Evolutionary conservation across 495 filamentous ascomycete genomes (phyloP).

Genomic region (Aspergillus wentii): DNA sequence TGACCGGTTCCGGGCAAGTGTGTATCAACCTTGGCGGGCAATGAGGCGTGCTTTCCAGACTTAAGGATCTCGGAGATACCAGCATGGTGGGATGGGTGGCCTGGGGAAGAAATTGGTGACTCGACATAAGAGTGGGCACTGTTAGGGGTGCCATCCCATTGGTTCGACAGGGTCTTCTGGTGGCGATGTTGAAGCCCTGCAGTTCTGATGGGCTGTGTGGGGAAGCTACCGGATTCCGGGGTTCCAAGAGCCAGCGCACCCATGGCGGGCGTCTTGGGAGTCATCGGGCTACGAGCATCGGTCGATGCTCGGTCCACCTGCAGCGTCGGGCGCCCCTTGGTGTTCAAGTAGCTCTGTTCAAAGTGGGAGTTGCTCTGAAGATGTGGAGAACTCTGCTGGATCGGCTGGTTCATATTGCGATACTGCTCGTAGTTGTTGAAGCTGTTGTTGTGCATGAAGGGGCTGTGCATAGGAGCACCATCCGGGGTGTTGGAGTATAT

Average conservation of each 20-base stretch:
- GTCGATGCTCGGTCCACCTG: slow-evolving; percentile 62
- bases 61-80: slow-evolving; percentile 68
- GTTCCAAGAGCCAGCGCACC: slow-evolving; percentile 55
- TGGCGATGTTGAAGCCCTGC: slow-evolving; percentile 56
- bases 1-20: slow-evolving; percentile 44
- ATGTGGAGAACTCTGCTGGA: slow-evolving; percentile 47
- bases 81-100: slow-evolving; percentile 49
- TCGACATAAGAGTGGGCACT: slow-evolving; percentile 76
- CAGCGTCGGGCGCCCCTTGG: slow-evolving; percentile 54
- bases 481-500: slow-evolving; percentile 84
- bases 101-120: slow-evolving; percentile 73
- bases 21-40: slow-evolving; percentile 63
- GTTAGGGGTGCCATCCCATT: slow-evolving; percentile 77
- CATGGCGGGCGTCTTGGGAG: slow-evolving; percentile 67
- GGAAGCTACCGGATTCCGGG: slow-evolving; percentile 63
- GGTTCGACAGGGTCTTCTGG: slow-evolving; percentile 75
- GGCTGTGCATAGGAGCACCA: slow-evolving; percentile 80
- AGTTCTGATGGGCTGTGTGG: slow-evolving; percentile 69
- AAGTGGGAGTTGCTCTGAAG: slow-evolving; percentile 50
- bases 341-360: slow-evolving; percentile 45
- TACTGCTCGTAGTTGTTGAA: slow-evolving; percentile 70
- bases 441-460: slow-evolving; percentile 66
- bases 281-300: slow-evolving; percentile 69
- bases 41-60: slow-evolving; percentile 63
- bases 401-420: slow-evolving; percentile 50